These are phyloP conservation scores for Proliferodiscus dingleyae DNA, from an alignment of 2,329 filamentous ascomycete genomes.

Conservation along the genomic window DNA sequence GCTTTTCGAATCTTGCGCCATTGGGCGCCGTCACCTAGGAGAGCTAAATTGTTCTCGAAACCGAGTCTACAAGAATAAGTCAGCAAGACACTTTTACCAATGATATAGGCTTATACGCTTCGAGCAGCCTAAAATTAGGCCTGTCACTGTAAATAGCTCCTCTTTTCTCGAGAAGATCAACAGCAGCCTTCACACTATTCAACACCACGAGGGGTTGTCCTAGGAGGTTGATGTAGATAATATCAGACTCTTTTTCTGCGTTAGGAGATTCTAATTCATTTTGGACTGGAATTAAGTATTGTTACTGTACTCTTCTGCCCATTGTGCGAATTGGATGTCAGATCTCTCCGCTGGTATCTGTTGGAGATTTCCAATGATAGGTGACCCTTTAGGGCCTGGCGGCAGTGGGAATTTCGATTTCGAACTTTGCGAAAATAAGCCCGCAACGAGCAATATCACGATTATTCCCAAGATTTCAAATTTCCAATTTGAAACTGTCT, in stretches of 20 bases:
- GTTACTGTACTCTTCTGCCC: conserved; percentile 18
- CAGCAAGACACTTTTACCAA: not conserved
- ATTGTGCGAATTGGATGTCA: conserved; percentile 13
- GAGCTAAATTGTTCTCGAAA: conserved; percentile 39
- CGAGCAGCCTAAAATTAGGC: conserved; percentile 35
- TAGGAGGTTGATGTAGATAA: conserved; percentile 17
- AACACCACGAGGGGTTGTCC: conserved; percentile 37
- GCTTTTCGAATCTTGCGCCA: conserved; percentile 38
- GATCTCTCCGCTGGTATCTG: conserved; percentile 11
- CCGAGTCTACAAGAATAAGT: conserved; percentile 15
- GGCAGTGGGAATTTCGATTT: conserved; percentile 10
- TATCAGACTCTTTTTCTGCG: conserved; percentile 29
- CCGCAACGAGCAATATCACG: too few species aligned
- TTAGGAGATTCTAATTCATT: conserved; percentile 1
- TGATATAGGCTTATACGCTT: conserved; percentile 6
- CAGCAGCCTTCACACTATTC: conserved; percentile 39
- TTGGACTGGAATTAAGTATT: not conserved
- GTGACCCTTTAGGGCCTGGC: conserved; percentile 13
- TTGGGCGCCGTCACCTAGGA: conserved; percentile 36
- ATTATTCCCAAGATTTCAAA: too few species aligned
- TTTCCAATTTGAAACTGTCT: too few species aligned
- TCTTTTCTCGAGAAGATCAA: conserved; percentile 40
- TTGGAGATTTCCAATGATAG: conserved; percentile 15
- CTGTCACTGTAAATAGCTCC: conserved; percentile 42
- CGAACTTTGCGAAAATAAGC: too few species aligned